These are phyloP conservation scores for Globisporangium parvum DNA, from an alignment of 352 stramenopile genomes.

Conservation along the genomic window DNA sequence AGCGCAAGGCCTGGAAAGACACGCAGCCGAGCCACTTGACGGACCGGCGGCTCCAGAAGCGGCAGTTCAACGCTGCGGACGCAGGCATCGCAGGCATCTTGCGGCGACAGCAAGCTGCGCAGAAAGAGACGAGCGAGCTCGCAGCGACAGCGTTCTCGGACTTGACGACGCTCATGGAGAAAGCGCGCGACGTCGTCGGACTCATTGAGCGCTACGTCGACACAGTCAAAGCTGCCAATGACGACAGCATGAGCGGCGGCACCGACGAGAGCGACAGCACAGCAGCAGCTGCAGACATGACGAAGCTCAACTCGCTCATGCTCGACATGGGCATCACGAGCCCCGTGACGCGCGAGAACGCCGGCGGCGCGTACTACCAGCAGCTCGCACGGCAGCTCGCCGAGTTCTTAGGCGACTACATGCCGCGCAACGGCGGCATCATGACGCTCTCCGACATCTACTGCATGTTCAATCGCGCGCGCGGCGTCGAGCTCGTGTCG, in stretches of 20 bases:
- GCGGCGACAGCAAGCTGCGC: constrained; percentile 66
- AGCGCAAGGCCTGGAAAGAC: constrained; percentile 70
- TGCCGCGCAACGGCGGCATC: constrained; percentile 91
- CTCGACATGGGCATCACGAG: constrained; percentile 92
- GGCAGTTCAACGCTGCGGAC: constrained; percentile 71
- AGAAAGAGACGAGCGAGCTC: constrained; percentile 77
- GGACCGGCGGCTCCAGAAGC: constrained; percentile 68
- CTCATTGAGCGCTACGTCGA: constrained; percentile 90
- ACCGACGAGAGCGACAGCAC: constrained; percentile 12
- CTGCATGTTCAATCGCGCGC: constrained; percentile 97
- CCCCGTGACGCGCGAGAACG: constrained; percentile 88
- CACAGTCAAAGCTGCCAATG: constrained; percentile 45
- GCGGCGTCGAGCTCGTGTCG: constrained; percentile 96
- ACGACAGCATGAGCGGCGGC: constrained; percentile 7
- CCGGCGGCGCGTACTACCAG: constrained; percentile 86
- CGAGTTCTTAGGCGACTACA: constrained; percentile 76
- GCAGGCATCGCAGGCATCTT: constrained; percentile 81
- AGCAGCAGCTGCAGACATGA: constrained; percentile 57
- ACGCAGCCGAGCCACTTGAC: constrained; percentile 67
- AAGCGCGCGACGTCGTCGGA: constrained; percentile 86
- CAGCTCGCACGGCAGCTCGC: constrained; percentile 88
- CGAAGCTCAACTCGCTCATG: constrained; percentile 81
- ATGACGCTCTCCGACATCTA: constrained; percentile 99
- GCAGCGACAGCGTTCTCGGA: constrained; percentile 85
- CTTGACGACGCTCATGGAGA: constrained; percentile 87